Evolutionary conservation across 2,329 filamentous ascomycete species (phyloP).

Genomic region (Podosphaera leucotricha): DNA sequence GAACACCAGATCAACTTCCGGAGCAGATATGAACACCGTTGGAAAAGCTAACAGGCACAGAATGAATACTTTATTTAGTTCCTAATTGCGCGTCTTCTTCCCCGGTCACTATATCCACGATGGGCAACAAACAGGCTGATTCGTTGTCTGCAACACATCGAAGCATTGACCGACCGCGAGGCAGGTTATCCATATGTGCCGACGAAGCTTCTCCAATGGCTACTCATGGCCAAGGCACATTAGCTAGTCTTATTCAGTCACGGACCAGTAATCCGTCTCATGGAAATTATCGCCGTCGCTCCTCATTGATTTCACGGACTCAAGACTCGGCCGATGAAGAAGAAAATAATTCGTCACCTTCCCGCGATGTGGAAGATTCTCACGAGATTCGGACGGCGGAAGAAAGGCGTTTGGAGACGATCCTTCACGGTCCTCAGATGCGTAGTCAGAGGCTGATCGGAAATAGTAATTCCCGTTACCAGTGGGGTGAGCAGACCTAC

Average conservation of each 20-base stretch:
- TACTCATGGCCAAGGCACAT: constrained; percentile 13
- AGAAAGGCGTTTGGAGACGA: constrained; percentile 32
- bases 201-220: constrained; percentile 14
- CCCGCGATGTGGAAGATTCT: constrained; percentile 5
- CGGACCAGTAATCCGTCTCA: constrained; percentile 10
- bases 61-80: too few species aligned
- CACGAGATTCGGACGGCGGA: constrained; percentile 17
- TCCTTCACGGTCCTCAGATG: constrained; percentile 44
- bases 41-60: too few species aligned
- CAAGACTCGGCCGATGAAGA: constrained; percentile 11
- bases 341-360: constrained; percentile 4
- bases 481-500: constrained; percentile 11
- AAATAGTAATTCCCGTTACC: constrained; percentile 64
- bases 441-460: constrained; percentile 73
- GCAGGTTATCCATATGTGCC: constrained; percentile 10
- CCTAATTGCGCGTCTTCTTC: too few species aligned
- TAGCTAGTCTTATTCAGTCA: constrained; percentile 13
- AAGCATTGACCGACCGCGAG: constrained; percentile 8
- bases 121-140: too few species aligned
- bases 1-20: too few species aligned
- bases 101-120: too few species aligned
- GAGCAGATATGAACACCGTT: too few species aligned
- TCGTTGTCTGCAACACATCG: constrained; percentile 1
- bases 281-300: constrained; percentile 3
- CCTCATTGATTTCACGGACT: constrained; percentile 5